These are phyloP conservation scores for Gliomastix tumulicola DNA, from an alignment of 2,329 filamentous ascomycete genomes.

Conservation along the genomic window DNA sequence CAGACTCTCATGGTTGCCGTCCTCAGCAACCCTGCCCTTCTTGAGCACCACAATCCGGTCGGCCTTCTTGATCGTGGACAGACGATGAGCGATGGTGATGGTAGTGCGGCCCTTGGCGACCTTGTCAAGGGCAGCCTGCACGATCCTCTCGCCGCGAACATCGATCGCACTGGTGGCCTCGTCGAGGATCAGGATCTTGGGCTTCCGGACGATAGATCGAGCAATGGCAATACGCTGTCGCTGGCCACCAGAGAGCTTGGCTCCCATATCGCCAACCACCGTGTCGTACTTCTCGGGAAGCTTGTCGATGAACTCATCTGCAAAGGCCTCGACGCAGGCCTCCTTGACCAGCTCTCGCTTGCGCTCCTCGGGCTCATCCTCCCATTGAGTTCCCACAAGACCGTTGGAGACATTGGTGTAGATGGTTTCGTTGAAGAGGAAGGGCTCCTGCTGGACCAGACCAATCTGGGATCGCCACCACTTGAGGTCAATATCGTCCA, in stretches of 20 bases:
- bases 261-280: conserved; percentile 68
- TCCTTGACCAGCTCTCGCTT: conserved; percentile 54
- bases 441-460: conserved; percentile 62
- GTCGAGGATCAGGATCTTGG: conserved; percentile 66
- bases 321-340: conserved; percentile 61
- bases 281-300: conserved; percentile 67
- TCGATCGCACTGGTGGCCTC: conserved; percentile 67
- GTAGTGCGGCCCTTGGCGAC: conserved; percentile 60
- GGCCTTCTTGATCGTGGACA: conserved; percentile 70
- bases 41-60: conserved; percentile 73
- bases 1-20: conserved; percentile 69
- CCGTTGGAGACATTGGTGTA: conserved; percentile 57
- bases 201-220: conserved; percentile 64
- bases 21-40: conserved; percentile 63
- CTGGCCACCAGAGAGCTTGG: conserved; percentile 77
- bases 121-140: conserved; percentile 57
- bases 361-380: conserved; percentile 43
- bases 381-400: conserved; percentile 43
- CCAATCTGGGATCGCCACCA: conserved; percentile 59
- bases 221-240: conserved; percentile 78
- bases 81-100: conserved; percentile 66
- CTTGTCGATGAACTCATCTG: conserved; percentile 60
- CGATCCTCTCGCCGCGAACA: conserved; percentile 47
- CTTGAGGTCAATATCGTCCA: conserved; percentile 54
- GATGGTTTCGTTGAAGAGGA: conserved; percentile 61